Percentiles rank a stretch among this genome's conserved stretches.
Conservation (phyloP, 2,329 filamentous ascomycete species). For the Cryphonectria parasitica region DNA sequence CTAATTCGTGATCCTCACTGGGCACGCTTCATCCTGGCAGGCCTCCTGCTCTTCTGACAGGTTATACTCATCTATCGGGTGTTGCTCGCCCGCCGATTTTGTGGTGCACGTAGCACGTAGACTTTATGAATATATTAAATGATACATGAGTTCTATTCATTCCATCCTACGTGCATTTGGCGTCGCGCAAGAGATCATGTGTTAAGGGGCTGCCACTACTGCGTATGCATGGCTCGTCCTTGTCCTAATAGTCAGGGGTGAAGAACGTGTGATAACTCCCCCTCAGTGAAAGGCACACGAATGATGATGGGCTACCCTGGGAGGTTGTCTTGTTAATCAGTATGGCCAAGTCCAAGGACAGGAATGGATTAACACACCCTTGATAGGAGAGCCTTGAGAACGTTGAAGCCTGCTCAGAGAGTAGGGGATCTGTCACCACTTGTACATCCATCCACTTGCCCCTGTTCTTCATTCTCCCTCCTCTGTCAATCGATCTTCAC, state of each 20-base stretch:
- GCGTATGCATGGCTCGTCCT: not conserved
- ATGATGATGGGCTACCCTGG: no score
- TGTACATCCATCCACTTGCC: not conserved
- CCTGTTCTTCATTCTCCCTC: slow-evolving; percentile 33
- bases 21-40: not conserved
- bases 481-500: slow-evolving; percentile 33
- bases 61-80: not conserved
- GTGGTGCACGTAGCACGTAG: not conserved
- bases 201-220: no score
- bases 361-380: not conserved
- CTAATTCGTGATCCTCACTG: not conserved
- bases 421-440: not conserved
- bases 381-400: not conserved
- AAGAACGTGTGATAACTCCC: not conserved
- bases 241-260: not conserved
- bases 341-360: not conserved
- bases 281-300: no score
- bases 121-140: not conserved
- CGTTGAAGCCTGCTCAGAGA: not conserved
- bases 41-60: not conserved
- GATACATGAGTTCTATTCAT: not conserved
- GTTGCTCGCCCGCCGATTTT: not conserved
- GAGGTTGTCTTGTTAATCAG: not conserved
- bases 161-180: not conserved
- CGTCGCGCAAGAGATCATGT: not conserved